Evolutionary conservation across 2,329 filamentous ascomycete genomes (phyloP).

Genomic region (Aureobasidium uvarum): DNA sequence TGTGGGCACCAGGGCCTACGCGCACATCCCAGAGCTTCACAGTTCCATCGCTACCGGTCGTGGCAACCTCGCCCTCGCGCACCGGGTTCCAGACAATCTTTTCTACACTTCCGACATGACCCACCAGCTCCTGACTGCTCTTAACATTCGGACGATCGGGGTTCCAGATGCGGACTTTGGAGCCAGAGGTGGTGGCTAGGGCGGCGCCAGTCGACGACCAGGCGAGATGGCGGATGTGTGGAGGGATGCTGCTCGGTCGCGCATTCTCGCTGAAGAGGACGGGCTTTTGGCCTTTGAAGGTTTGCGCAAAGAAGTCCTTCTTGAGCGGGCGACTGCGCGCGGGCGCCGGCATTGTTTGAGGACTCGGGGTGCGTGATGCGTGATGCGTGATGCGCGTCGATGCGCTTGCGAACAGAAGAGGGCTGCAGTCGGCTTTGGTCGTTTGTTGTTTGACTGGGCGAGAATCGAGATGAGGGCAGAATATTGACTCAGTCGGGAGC

Average conservation of each 20-base stretch:
- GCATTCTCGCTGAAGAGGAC: constrained; percentile 60
- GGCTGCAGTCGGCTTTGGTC: constrained; percentile 13
- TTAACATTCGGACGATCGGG: constrained; percentile 71
- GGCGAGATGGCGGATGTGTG: constrained; percentile 52
- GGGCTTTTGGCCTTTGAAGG: constrained; percentile 67
- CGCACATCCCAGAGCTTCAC: constrained; percentile 80
- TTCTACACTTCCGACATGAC: constrained; percentile 59
- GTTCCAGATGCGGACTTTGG: constrained; percentile 76
- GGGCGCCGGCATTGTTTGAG: constrained; percentile 40
- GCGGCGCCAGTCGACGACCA: constrained; percentile 86
- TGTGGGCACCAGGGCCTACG: constrained; percentile 49
- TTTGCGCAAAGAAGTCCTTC: constrained; percentile 66
- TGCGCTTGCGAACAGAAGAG: constrained; percentile 5
- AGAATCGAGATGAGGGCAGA: neutral
- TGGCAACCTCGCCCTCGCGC: constrained; percentile 74
- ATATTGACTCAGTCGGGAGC: neutral
- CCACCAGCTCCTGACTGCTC: constrained; percentile 67
- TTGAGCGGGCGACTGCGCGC: constrained; percentile 57
- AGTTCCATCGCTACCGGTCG: constrained; percentile 69
- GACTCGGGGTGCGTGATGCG: neutral
- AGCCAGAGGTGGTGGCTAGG: constrained; percentile 75
- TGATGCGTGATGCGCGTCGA: constrained; percentile 10
- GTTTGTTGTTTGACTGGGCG: neutral
- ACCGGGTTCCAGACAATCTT: constrained; percentile 75
- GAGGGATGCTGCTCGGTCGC: constrained; percentile 36